Base-by-base conservation (phyloP, 192 early-diverging fungal genomes). In the Podila epigama region DNA sequence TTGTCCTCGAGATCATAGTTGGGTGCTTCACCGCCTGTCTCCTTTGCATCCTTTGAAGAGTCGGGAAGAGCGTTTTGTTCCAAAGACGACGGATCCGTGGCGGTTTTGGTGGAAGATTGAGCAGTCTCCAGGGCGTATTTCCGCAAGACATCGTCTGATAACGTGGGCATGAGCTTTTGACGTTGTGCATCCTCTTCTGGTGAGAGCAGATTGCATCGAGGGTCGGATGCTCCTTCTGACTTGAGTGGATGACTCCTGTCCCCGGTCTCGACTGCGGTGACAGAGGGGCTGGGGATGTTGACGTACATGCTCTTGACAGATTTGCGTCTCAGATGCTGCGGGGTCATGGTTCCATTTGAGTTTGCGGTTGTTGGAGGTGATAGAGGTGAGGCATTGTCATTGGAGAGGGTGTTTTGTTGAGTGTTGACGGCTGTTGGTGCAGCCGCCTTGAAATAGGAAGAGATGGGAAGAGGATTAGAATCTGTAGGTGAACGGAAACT, bases 1-100 rank as follows among this genome's bases (percentile, higher is more conserved):
- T 94, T 86, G 53, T 90, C 90, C 68, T 77, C 86, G 67, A 60
- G 28, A 22, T 61, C 60, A 29, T 41, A 55, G 20, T 18, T 42
- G 25, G 52, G 27, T 8, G 52, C 29, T 54, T 18, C 4, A 29
- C 52, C 29, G 9, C 27, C 52, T 27, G 22, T 25, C 16, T 25
- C 52, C 28, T 54, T 32, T 18, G 25, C 25, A 54, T 13, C 52
- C 52, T 54, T 27, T 32, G 52, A 54, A 5, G 52, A 13, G 8
- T 54, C 52, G 29, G 25, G 25, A 15, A 32, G 52, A 16, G 44
- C 55, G 13, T 57, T 57, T 6, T 31, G 28, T 6, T 9, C 35
- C 35, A n/a, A 13, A n/a, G 55, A 20, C 16, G 59, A 22, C 13
- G 41, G 41, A 0, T 37, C 15, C 12, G 18, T 41, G 11, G 15